Conservation (phyloP, 768 basidiomycete genomes). For the Podaxis pistillaris region DNA sequence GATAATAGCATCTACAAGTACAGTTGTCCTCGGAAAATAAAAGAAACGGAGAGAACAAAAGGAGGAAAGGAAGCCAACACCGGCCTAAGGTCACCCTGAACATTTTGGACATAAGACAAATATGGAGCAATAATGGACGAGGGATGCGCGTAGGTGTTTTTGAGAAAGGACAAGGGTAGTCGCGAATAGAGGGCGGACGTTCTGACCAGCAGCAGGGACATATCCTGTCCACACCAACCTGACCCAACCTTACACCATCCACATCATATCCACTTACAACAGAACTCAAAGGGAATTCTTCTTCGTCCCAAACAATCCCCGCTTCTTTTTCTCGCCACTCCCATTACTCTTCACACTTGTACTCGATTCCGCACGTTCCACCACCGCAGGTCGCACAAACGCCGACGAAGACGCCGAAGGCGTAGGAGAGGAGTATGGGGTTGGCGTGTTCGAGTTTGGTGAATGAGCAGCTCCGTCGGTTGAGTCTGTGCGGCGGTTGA, state of each 20-base stretch:
- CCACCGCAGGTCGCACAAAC: slow-evolving; percentile 14
- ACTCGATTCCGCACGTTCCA: slow-evolving; percentile 24
- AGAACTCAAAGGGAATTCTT: background rate
- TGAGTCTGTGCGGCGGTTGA: slow-evolving; percentile 9
- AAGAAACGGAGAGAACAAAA: too few species aligned
- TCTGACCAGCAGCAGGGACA: background rate
- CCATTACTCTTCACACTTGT: slow-evolving; percentile 22
- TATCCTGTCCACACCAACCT: background rate
- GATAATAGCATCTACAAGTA: too few species aligned
- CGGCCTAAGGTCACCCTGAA: too few species aligned
- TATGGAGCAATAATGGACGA: too few species aligned
- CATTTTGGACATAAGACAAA: too few species aligned
- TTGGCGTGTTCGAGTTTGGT: slow-evolving; percentile 1
- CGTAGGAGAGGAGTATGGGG: background rate
- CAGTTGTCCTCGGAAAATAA: too few species aligned
- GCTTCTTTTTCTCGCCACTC: slow-evolving; percentile 28
- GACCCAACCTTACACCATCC: background rate
- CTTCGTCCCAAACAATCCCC: background rate
- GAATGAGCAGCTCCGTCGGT: background rate
- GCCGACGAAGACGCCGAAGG: background rate
- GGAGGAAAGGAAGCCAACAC: too few species aligned
- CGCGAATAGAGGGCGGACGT: background rate
- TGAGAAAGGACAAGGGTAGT: too few species aligned
- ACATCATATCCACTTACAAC: background rate
- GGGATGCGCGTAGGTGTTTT: too few species aligned